Evolutionary conservation across 805 yeast species (phyloP).

Genomic region (Priceomyces haplophilus): DNA sequence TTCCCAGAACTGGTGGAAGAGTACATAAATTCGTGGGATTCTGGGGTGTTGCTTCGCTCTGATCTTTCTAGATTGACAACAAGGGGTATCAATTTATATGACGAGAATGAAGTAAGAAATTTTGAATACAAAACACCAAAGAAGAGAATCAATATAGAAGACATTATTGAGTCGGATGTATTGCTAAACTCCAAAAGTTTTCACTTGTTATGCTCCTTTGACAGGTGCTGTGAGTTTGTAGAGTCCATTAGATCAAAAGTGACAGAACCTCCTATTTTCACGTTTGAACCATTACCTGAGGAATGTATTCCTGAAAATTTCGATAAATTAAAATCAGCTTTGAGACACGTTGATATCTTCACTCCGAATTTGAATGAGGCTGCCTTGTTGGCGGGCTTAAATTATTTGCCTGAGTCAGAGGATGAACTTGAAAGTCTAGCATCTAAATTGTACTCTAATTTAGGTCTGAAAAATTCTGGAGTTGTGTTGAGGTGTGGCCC

Average conservation of each 20-base stretch:
- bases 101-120: conserved; percentile 48
- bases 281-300: conserved; percentile 89
- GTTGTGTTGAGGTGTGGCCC: conserved; percentile 75
- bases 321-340: conserved; percentile 27
- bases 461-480: conserved; percentile 42
- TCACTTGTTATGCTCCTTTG: conserved; percentile 76
- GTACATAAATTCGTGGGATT: conserved; percentile 56
- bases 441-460: conserved; percentile 32
- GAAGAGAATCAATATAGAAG: conserved; percentile 54
- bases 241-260: conserved; percentile 25
- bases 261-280: conserved; percentile 37
- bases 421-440: conserved; percentile 45
- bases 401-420: conserved; percentile 37
- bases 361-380: conserved; percentile 89
- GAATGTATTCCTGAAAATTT: conserved; percentile 54
- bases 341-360: conserved; percentile 53
- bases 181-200: conserved; percentile 42
- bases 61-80: conserved; percentile 61
- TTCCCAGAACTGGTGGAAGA: conserved; percentile 52
- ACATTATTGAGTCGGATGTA: conserved; percentile 40
- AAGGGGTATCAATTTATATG: conserved; percentile 77
- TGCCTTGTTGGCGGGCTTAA: conserved; percentile 54
- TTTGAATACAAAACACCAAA: conserved; percentile 66
- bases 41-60: conserved; percentile 56
- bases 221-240: conserved; percentile 51